Evolutionary conservation across 2,329 filamentous ascomycete genomes (phyloP).

Genomic region (Oidium heveae): DNA sequence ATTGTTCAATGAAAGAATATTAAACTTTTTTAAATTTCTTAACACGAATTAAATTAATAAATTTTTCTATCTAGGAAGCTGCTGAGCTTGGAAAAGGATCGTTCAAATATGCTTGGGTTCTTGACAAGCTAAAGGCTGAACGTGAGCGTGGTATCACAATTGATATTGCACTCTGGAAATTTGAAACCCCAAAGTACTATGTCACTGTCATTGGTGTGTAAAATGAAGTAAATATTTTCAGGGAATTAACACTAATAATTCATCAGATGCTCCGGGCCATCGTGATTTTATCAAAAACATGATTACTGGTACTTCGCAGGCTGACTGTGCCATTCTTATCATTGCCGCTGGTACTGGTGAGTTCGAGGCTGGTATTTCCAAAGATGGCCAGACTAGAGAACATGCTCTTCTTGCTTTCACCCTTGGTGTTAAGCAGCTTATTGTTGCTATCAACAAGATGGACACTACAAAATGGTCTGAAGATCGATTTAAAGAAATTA

Average conservation of each 20-base stretch:
- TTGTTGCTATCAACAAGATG: constrained; percentile 99
- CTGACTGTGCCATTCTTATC: constrained; percentile 98
- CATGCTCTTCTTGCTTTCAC: constrained; percentile 99
- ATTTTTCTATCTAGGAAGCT: constrained; percentile 46
- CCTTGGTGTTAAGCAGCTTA: constrained; percentile 99
- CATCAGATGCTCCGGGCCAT: constrained; percentile 78
- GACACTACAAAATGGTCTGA: constrained; percentile 98
- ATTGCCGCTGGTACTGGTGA: constrained; percentile 99
- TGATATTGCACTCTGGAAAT: constrained; percentile 99
- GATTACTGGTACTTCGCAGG: constrained; percentile 99
- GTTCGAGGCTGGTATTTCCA: constrained; percentile 99
- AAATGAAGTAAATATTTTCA: constrained; percentile 1
- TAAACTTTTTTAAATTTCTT: constrained; percentile 2
- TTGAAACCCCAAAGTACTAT: constrained; percentile 94
- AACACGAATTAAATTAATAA: not conserved
- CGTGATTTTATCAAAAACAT: constrained; percentile 99
- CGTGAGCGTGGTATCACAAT: constrained; percentile 99
- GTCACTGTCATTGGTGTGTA: constrained; percentile 85
- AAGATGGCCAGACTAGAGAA: constrained; percentile 99
- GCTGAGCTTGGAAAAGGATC: constrained; percentile 98
- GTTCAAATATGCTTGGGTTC: constrained; percentile 99
- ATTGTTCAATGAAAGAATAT: constrained; percentile 4
- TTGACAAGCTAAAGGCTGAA: constrained; percentile 99
- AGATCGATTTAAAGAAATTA: constrained; percentile 91
- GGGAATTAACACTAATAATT: not conserved